Evolutionary conservation across 768 basidiomycete species (phyloP).

Genomic region (Boletus speciosus): DNA sequence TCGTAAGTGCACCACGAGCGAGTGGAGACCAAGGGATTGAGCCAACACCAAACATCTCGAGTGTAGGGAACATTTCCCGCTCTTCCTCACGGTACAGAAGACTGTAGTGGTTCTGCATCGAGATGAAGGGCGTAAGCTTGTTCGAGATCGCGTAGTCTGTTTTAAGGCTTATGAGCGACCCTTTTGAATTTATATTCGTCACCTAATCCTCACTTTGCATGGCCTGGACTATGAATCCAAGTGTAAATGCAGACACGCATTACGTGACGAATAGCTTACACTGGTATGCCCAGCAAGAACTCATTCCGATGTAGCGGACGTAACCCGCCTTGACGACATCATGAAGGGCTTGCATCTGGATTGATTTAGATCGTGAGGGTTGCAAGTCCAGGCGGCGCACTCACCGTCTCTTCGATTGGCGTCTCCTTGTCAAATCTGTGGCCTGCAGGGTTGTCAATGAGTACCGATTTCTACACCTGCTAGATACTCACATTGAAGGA

Average conservation of each 20-base stretch:
- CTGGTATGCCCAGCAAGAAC: conserved; percentile 41
- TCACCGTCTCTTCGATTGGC: conserved; percentile 44
- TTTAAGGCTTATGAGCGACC: neutral
- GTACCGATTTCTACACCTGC: neutral
- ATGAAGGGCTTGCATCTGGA: conserved; percentile 46
- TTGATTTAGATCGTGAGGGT: neutral
- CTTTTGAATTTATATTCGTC: neutral
- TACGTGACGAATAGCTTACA: conserved; percentile 21
- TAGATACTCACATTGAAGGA: conserved; percentile 44
- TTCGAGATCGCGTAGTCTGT: conserved; percentile 40
- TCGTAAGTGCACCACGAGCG: conserved; percentile 35
- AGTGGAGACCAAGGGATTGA: conserved; percentile 46
- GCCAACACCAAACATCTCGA: conserved; percentile 44
- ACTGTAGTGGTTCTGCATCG: conserved; percentile 62
- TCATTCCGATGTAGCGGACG: conserved; percentile 46
- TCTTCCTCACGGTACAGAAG: conserved; percentile 61
- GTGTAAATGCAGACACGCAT: neutral
- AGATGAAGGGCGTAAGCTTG: conserved; percentile 52
- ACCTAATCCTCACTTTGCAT: conserved; percentile 34
- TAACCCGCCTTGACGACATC: conserved; percentile 49
- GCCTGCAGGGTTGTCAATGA: conserved; percentile 22
- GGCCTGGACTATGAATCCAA: conserved; percentile 30
- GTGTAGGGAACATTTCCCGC: conserved; percentile 53
- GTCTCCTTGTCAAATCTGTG: conserved; percentile 52
- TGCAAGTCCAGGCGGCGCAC: neutral